A percentile compares a stretch with the other conserved stretches of the same genome.
phyloP scores from a whole-genome alignment of 306 rosid genomes.

The Hippophae rhamnoides region DNA sequence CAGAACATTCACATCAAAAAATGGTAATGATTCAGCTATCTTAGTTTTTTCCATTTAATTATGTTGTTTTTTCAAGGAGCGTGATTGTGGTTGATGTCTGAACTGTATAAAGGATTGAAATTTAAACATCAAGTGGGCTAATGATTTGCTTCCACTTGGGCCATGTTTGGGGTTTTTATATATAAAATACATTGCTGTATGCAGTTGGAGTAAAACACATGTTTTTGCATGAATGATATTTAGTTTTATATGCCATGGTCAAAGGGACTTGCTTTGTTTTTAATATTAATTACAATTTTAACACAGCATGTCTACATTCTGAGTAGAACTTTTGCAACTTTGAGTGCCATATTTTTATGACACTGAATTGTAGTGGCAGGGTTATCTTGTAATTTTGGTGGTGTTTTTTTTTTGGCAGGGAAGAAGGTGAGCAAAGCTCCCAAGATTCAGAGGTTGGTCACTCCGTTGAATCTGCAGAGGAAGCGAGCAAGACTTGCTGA shows the following conservation, averaged over 20 bases:
- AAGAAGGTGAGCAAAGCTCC: constrained; percentile 54
- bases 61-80: not conserved
- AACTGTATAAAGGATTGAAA: not conserved
- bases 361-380: not conserved
- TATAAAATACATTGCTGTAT: too few relatives aligned
- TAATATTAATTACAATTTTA: too few relatives aligned
- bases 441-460: constrained; percentile 59
- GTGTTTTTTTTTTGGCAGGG: constrained; percentile 21
- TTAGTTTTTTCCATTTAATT: not conserved
- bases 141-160: too few relatives aligned
- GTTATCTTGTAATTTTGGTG: not conserved
- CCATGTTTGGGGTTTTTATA: too few relatives aligned
- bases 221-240: too few relatives aligned
- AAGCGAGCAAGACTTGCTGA: constrained; percentile 47
- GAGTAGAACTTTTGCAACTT: too few relatives aligned
- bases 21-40: constrained; percentile 15
- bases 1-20: constrained; percentile 32
- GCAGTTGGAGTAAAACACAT: too few relatives aligned
- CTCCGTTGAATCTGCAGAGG: constrained; percentile 56
- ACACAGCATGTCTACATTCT: too few relatives aligned
- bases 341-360: too few relatives aligned
- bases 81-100: not conserved
- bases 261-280: not conserved
- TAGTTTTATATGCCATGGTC: too few relatives aligned
- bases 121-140: too few relatives aligned